Evolutionary conservation across 257 asterid species (phyloP).

Genomic region (Penstemon eatonii): DNA sequence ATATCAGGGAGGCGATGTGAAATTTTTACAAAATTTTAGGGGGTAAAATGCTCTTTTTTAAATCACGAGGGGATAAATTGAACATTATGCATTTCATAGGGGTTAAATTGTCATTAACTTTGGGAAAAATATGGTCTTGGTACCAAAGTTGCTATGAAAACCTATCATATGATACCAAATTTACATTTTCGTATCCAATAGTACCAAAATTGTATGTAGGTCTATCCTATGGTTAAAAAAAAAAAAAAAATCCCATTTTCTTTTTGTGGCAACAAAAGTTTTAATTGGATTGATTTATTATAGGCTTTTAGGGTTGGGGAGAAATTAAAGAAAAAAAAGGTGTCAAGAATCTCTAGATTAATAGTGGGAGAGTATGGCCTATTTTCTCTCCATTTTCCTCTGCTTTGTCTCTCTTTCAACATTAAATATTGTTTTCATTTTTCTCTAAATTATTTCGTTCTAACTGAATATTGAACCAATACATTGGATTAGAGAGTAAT

Average conservation of each 20-base stretch:
- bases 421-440: slow-evolving; percentile 8
- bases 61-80: too few relatives aligned
- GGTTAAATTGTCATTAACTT: too few relatives aligned
- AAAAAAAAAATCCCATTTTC: slow-evolving; percentile 10
- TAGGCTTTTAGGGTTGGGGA: slow-evolving; percentile 5
- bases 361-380: slow-evolving; percentile 31
- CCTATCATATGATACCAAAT: too few relatives aligned
- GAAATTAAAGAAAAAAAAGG: slow-evolving; percentile 1
- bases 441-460: background rate
- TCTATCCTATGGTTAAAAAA: slow-evolving; percentile 1
- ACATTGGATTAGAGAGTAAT: slow-evolving; percentile 5
- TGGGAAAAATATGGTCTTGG: too few relatives aligned
- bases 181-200: too few relatives aligned
- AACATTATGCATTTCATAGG: too few relatives aligned
- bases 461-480: slow-evolving; percentile 29
- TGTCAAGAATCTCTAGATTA: slow-evolving; percentile 56
- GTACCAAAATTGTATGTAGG: slow-evolving; percentile 22
- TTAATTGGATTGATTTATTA: slow-evolving; percentile 7
- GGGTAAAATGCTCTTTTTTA: too few relatives aligned
- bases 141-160: too few relatives aligned
- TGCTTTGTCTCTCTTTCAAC: slow-evolving; percentile 30
- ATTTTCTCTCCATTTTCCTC: slow-evolving; percentile 30
- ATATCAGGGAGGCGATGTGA: too few relatives aligned
- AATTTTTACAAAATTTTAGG: too few relatives aligned
- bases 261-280: slow-evolving; percentile 31